These are phyloP conservation scores for Cardamine resedifolia DNA, from an alignment of 345 rosid genomes.

Conservation along the genomic window DNA sequence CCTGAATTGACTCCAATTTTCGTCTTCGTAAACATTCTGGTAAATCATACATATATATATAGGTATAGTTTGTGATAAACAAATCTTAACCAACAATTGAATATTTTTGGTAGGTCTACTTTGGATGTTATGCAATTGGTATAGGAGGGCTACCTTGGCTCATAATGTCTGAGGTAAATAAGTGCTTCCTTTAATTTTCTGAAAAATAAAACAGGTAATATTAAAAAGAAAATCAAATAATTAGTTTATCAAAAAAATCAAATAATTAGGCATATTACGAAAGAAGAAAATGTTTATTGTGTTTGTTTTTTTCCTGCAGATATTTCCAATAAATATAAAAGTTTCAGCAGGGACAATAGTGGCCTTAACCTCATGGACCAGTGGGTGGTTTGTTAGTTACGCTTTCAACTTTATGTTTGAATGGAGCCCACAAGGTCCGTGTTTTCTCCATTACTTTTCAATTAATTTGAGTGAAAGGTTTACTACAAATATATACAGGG, in stretches of 20 bases:
- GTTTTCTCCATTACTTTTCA: background rate
- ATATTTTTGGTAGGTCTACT: slow-evolving; percentile 25
- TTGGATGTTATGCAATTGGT: slow-evolving; percentile 38
- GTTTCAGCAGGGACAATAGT: slow-evolving; percentile 53
- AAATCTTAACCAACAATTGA: background rate
- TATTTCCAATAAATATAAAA: slow-evolving; percentile 52
- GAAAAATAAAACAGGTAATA: background rate
- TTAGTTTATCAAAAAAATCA: background rate
- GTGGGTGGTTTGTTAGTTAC: slow-evolving; percentile 43
- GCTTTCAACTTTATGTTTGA: slow-evolving; percentile 47
- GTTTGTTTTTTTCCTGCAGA: slow-evolving; percentile 33
- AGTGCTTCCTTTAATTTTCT: background rate
- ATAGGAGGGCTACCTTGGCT: slow-evolving; percentile 49
- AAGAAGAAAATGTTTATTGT: background rate
- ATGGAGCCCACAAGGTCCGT: slow-evolving; percentile 49
- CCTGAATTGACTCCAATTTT: slow-evolving; percentile 25
- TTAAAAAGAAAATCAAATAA: too few species aligned
- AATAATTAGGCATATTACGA: background rate
- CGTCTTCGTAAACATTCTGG: slow-evolving; percentile 23
- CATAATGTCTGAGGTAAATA: slow-evolving; percentile 48
- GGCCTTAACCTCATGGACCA: slow-evolving; percentile 45
- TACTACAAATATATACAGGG: background rate
- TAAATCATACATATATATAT: background rate
- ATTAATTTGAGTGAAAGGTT: background rate
- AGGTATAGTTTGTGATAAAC: background rate